phyloP scores from a whole-genome alignment of 73 alveolate genomes.

The Stentor coeruleus region DNA sequence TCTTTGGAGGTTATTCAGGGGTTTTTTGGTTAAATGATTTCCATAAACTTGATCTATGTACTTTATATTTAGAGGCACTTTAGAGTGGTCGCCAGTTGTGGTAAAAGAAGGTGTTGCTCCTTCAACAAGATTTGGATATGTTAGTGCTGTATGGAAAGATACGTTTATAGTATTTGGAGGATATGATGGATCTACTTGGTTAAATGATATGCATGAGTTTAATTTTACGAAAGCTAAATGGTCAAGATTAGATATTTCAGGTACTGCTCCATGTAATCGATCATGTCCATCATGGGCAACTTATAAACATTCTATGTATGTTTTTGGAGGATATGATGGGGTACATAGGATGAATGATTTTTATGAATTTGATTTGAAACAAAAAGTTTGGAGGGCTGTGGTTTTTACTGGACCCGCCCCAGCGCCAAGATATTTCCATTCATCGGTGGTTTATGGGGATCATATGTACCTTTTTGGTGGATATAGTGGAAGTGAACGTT shows the following conservation, averaged over 20 bases:
- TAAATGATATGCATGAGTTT: slow-evolving; percentile 86
- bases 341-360: slow-evolving; percentile 77
- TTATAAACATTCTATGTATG: slow-evolving; percentile 38
- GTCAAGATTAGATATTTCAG: slow-evolving; percentile 27
- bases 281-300: slow-evolving; percentile 83
- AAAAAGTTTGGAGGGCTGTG: slow-evolving; percentile 23
- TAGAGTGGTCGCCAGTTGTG: slow-evolving; percentile 8
- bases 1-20: slow-evolving; percentile 91
- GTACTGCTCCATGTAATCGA: slow-evolving; percentile 59
- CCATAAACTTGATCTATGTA: slow-evolving; percentile 38
- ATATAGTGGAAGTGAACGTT: slow-evolving; percentile 74
- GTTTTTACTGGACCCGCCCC: slow-evolving; percentile 50
- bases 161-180: slow-evolving; percentile 96
- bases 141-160: slow-evolving; percentile 76
- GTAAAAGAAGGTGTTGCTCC: slow-evolving; percentile 23
- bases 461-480: slow-evolving; percentile 87
- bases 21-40: slow-evolving; percentile 72
- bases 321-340: slow-evolving; percentile 91
- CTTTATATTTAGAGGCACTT: neutral
- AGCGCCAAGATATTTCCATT: slow-evolving; percentile 79
- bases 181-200: slow-evolving; percentile 91
- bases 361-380: slow-evolving; percentile 59
- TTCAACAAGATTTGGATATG: slow-evolving; percentile 30
- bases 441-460: slow-evolving; percentile 85
- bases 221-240: slow-evolving; percentile 74